Conservation (phyloP, 495 filamentous ascomycete genomes). For the Lasiosphaeris hirsuta region DNA sequence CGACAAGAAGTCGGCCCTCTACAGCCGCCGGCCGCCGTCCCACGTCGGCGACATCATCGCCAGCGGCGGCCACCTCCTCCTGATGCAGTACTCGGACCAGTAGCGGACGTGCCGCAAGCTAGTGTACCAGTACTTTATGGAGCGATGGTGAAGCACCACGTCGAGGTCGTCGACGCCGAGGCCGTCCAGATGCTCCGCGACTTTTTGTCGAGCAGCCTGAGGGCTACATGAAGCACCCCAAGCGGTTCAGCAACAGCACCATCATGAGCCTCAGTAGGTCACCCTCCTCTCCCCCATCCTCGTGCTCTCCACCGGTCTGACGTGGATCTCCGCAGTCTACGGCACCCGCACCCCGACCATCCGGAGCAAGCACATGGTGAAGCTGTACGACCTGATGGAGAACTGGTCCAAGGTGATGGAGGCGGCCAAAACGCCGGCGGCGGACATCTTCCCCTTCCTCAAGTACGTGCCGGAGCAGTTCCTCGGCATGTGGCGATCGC, state of each 20-base stretch:
- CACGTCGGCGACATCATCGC: conserved; percentile 43
- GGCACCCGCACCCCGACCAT: conserved; percentile 39
- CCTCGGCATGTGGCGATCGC: conserved; percentile 38
- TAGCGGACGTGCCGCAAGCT: conserved; percentile 44
- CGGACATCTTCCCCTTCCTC: conserved; percentile 47
- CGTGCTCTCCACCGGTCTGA: too few relatives aligned
- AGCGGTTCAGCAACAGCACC: conserved; percentile 46
- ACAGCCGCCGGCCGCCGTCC: conserved; percentile 43
- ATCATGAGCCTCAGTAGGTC: conserved; percentile 39
- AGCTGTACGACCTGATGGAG: conserved; percentile 48
- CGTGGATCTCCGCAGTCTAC: too few relatives aligned
- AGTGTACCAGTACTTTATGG: conserved; percentile 39
- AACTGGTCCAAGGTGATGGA: conserved; percentile 47
- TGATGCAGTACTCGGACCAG: conserved; percentile 40
- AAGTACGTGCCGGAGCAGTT: conserved; percentile 41
- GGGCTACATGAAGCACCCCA: conserved; percentile 44
- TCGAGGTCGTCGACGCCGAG: conserved; percentile 46
- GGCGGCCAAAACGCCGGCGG: conserved; percentile 48
- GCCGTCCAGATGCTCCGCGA: conserved; percentile 45
- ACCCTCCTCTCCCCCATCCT: too few relatives aligned
- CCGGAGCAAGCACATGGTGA: conserved; percentile 29
- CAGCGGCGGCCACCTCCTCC: conserved; percentile 40
- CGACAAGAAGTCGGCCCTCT: conserved; percentile 30
- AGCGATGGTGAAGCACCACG: conserved; percentile 41
- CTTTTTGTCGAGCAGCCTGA: conserved; percentile 36